phyloP scores from a whole-genome alignment of 2,329 filamentous ascomycete genomes.

The Xylariaceae sp. region DNA sequence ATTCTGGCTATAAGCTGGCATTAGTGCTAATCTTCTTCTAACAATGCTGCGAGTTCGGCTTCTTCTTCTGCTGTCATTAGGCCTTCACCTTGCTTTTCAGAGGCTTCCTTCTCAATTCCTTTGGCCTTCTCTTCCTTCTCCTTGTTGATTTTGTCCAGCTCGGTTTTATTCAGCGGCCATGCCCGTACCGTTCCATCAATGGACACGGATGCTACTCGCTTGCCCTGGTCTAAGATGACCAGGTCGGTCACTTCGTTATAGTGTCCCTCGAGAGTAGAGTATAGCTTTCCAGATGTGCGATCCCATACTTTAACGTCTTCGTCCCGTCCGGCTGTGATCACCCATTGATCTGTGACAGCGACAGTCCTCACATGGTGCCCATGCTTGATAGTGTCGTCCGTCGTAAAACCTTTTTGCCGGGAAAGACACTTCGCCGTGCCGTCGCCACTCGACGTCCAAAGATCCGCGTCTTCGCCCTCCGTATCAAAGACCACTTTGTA shows the following conservation, averaged over 20 bases:
- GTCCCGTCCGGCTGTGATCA: slow-evolving; percentile 87
- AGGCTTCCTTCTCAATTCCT: slow-evolving; percentile 56
- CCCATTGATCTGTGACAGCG: slow-evolving; percentile 75
- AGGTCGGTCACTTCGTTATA: slow-evolving; percentile 92
- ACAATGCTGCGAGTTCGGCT: slow-evolving; percentile 86
- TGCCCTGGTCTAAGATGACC: slow-evolving; percentile 61
- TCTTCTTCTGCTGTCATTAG: slow-evolving; percentile 89
- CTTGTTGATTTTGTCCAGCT: slow-evolving; percentile 57
- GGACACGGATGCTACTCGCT: slow-evolving; percentile 76
- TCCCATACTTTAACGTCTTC: slow-evolving; percentile 95
- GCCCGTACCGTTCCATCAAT: slow-evolving; percentile 88
- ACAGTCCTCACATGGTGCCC: slow-evolving; percentile 91
- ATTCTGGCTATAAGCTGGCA: not conserved
- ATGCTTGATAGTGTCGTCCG: slow-evolving; percentile 77
- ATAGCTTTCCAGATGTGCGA: slow-evolving; percentile 71
- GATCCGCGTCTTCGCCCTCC: slow-evolving; percentile 67
- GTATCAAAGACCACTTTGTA: slow-evolving; percentile 79
- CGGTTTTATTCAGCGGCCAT: slow-evolving; percentile 76
- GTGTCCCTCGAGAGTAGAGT: slow-evolving; percentile 80
- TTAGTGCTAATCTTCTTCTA: slow-evolving; percentile 65
- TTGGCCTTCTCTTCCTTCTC: slow-evolving; percentile 59
- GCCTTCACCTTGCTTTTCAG: slow-evolving; percentile 53
- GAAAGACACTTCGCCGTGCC: slow-evolving; percentile 84
- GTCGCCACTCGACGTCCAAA: slow-evolving; percentile 95
- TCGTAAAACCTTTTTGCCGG: slow-evolving; percentile 70